A percentile compares a stretch with the other conserved stretches of the same genome.
phyloP scores from a whole-genome alignment of 2,329 filamentous ascomycete species.

The Rhinocladiella similis region DNA sequence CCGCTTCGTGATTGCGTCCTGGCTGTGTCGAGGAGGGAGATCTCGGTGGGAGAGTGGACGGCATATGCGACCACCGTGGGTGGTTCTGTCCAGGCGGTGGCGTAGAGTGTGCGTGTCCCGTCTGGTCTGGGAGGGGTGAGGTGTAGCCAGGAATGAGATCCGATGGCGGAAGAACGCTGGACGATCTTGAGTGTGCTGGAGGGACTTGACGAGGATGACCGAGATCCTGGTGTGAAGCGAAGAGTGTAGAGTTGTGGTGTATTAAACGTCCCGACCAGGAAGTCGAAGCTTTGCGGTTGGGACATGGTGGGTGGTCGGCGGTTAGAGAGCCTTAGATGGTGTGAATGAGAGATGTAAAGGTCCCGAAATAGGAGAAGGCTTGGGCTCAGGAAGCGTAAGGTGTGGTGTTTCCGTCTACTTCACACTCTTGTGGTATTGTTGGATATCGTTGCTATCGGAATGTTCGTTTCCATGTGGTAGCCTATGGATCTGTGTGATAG shows the following conservation, averaged over 20 bases:
- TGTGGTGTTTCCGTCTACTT: no score
- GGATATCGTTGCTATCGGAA: no score
- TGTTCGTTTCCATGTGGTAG: no score
- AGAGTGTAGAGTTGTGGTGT: slow-evolving; percentile 30
- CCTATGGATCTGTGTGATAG: no score
- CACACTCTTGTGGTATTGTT: no score
- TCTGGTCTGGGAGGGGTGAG: slow-evolving; percentile 17
- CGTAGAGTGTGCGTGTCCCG: slow-evolving; percentile 23
- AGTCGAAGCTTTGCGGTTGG: slow-evolving; percentile 16
- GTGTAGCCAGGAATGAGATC: slow-evolving; percentile 31
- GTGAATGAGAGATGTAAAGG: no score
- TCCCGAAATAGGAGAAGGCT: no score
- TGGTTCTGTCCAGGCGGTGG: slow-evolving; percentile 31
- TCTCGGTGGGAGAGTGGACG: slow-evolving; percentile 24
- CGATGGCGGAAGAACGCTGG: slow-evolving; percentile 26
- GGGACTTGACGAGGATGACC: slow-evolving; percentile 1
- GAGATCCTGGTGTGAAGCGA: slow-evolving; percentile 23
- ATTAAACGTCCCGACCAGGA: slow-evolving; percentile 31
- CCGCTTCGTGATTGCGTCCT: slow-evolving; percentile 26
- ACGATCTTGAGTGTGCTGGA: slow-evolving; percentile 18
- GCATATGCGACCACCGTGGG: slow-evolving; percentile 28
- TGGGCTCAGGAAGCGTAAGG: no score
- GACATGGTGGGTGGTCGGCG: slow-evolving; percentile 3
- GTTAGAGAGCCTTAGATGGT: no score
- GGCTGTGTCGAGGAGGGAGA: slow-evolving; percentile 24